Evolutionary conservation across 2,329 filamentous ascomycete genomes (phyloP), one percentile per base, ranked within the genome.

Genomic region (Pseudofabraea citricarpa): DNA sequence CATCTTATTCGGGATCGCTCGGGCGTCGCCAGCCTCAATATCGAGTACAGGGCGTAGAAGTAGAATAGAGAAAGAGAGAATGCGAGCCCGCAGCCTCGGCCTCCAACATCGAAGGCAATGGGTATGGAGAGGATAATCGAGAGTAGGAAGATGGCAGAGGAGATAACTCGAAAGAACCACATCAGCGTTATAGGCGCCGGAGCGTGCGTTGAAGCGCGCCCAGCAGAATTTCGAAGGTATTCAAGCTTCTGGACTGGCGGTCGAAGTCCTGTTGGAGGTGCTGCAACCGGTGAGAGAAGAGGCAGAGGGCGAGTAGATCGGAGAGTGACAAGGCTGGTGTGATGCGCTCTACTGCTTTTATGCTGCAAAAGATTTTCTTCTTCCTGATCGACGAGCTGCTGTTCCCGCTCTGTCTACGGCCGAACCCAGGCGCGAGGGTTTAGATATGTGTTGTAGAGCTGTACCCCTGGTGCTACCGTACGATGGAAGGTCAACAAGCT

Each of bases 51-150:
- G 64, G 95, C 85, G 72, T 97, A 97, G 74, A 94, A 97, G 58
- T 78, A 74, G 56, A 91, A 90, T 43, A 97, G 79, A 37, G 87
- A 81, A 42, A 97, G 78, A 62, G 90, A 96, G 72, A 94, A 97
- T 50, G 90, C 91, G 60, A 98, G 76, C 47, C 93, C 93, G 61
- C 90, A 95, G 57, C 93, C 90, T 59, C 89, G 84, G 50, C 93
- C 93, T 63, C 93, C 93, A 60, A 97, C 91, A 79, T 98, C 93
- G 72, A 97, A 97, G 59, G 91, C 88, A 63, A 98, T 83, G 49
- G 93, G 93, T 63, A 98, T 93, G 50, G 90, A 95, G 63, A 97
- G 86, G 62, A 97, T 83, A 65, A 96, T 90, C 69, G 87, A 87
- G 68, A 90, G 77, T 58, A 97, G 82, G 70, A 96, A 97, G 68